A percentile compares a stretch with the other conserved stretches of the same genome.
phyloP scores from a whole-genome alignment of 225 moss, liverwort and hornwort species.

The Antitrichia curtipendula region DNA sequence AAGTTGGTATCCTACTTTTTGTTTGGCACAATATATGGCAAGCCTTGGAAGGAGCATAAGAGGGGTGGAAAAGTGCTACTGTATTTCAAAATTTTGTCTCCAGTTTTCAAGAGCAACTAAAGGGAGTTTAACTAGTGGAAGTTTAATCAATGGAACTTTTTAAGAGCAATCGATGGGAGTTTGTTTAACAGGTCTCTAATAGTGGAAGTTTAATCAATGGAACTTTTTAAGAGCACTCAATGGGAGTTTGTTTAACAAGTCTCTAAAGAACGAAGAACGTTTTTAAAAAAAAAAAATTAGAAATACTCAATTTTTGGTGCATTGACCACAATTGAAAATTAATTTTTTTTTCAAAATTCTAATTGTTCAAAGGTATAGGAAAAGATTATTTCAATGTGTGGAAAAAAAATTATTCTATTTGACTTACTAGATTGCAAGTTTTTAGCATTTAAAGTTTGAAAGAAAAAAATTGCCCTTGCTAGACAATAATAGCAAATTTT shows the following conservation, averaged over 20 bases:
- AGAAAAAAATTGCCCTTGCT: fast-evolving
- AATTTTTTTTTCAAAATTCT: fast-evolving
- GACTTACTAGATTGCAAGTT: not conserved
- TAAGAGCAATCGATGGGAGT: not conserved
- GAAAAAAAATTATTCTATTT: not conserved
- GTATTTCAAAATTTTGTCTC: not conserved
- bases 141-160: too few relatives aligned
- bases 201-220: too few relatives aligned
- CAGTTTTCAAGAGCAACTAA: not conserved
- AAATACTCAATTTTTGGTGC: not conserved
- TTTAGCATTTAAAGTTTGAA: not conserved
- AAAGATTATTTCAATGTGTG: not conserved
- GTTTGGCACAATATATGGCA: not conserved
- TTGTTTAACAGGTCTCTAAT: too few relatives aligned
- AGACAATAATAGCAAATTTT: not conserved
- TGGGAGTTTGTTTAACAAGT: too few relatives aligned
- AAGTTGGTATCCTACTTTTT: not conserved
- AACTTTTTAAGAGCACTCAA: too few relatives aligned
- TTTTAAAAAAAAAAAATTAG: not conserved
- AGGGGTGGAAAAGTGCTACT: not conserved
- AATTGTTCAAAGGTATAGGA: not conserved
- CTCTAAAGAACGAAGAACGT: fast-evolving
- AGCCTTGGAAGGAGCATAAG: not conserved
- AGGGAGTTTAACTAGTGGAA: not conserved
- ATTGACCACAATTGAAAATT: not conserved